Evolutionary conservation across 1,284 basidiomycete genomes (phyloP).

Genomic region (Pholiota adiposa): DNA sequence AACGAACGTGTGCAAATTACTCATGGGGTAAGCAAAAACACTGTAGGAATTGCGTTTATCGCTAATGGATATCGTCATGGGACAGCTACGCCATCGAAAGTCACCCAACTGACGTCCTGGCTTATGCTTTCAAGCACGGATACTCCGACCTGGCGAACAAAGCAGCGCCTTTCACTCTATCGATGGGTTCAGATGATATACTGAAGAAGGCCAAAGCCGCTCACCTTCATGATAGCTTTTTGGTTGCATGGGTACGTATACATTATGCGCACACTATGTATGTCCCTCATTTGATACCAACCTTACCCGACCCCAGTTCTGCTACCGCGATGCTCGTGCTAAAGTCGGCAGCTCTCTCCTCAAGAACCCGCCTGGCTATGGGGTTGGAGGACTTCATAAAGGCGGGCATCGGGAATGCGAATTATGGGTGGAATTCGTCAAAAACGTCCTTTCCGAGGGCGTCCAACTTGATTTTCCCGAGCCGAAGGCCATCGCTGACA

Average conservation of each 20-base stretch:
- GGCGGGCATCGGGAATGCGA: background rate
- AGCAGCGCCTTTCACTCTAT: background rate
- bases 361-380: background rate
- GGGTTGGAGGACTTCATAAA: background rate
- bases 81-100: background rate
- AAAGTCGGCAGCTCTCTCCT: background rate
- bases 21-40: too few relatives aligned
- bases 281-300: too few relatives aligned
- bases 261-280: background rate
- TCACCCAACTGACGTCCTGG: background rate
- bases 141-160: background rate
- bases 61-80: too few relatives aligned
- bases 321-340: background rate
- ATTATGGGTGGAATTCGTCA: background rate
- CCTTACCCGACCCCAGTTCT: background rate
- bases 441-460: background rate
- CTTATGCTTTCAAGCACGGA: background rate
- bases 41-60: too few relatives aligned
- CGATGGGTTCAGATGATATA: background rate
- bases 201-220: background rate
- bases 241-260: background rate
- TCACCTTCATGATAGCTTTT: background rate
- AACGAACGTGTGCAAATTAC: constrained; percentile 26
- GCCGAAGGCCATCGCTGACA: background rate
- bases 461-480: background rate